Evolutionary conservation across 192 early-diverging fungal species (phyloP).

Genomic region (Gonapodya sp.): DNA sequence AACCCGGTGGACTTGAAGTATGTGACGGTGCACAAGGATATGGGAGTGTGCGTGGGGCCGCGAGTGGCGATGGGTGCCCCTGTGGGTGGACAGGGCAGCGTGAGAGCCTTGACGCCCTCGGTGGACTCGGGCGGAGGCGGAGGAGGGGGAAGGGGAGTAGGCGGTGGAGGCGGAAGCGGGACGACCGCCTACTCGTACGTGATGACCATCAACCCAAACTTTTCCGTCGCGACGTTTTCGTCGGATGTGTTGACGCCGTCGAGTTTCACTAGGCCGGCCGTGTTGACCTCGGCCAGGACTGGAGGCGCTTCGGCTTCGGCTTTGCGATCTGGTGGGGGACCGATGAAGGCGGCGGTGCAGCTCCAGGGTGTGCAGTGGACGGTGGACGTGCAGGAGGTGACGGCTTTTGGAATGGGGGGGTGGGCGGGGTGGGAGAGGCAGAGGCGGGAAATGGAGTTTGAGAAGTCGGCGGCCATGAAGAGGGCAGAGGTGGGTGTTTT

Average conservation of each 20-base stretch:
- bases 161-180: too few species aligned
- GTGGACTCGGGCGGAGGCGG: too few species aligned
- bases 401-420: not conserved
- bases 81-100: not conserved
- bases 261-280: not conserved
- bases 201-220: not conserved
- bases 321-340: too few species aligned
- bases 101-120: not conserved
- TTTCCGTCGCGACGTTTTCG: not conserved
- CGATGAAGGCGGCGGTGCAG: too few species aligned
- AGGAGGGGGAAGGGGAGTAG: too few species aligned
- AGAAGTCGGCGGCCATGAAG: not conserved
- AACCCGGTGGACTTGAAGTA: not conserved
- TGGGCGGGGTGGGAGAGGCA: constrained; percentile 1
- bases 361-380: too few species aligned
- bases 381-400: not conserved
- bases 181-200: not conserved
- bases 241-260: not conserved
- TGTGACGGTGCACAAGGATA: not conserved
- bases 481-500: not conserved
- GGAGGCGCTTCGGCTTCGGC: too few species aligned
- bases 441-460: not conserved
- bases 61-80: not conserved
- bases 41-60: not conserved
- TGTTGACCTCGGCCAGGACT: too few species aligned